Conservation (phyloP, 2,329 filamentous ascomycete genomes). For the Monosporascus ibericus region DNA sequence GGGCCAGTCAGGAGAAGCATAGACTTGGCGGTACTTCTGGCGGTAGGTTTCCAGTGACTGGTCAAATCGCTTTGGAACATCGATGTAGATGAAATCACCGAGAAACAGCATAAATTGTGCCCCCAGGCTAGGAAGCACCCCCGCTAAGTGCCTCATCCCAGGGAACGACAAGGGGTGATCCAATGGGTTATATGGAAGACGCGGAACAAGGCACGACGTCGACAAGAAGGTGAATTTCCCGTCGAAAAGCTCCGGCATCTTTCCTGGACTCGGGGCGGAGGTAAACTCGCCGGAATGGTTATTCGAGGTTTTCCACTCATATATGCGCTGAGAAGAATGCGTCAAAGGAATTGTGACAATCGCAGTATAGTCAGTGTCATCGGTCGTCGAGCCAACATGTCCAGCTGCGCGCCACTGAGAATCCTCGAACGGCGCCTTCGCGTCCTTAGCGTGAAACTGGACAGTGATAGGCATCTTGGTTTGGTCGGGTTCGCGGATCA, state of each 20-base stretch:
- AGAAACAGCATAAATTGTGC: constrained; percentile 78
- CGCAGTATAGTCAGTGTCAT: constrained; percentile 78
- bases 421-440: constrained; percentile 46
- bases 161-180: constrained; percentile 77
- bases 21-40: constrained; percentile 90
- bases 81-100: constrained; percentile 84
- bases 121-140: constrained; percentile 63
- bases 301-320: constrained; percentile 82
- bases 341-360: constrained; percentile 58
- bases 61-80: constrained; percentile 78
- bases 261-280: constrained; percentile 66
- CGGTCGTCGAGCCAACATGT: constrained; percentile 57
- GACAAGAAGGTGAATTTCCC: constrained; percentile 85
- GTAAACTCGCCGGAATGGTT: constrained; percentile 79
- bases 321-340: constrained; percentile 64
- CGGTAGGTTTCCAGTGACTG: constrained; percentile 70
- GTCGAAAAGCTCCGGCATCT: constrained; percentile 51
- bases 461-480: constrained; percentile 69
- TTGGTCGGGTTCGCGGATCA: constrained; percentile 78
- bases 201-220: constrained; percentile 86
- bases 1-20: constrained; percentile 88
- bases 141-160: constrained; percentile 70
- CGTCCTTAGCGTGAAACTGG: constrained; percentile 54
- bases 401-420: constrained; percentile 62
- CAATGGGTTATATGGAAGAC: constrained; percentile 83